Percentiles rank a stretch among this genome's conserved stretches.
Evolutionary conservation across 208 protist species (phyloP).

Genomic region (Acanthamoeba divionensis): DNA sequence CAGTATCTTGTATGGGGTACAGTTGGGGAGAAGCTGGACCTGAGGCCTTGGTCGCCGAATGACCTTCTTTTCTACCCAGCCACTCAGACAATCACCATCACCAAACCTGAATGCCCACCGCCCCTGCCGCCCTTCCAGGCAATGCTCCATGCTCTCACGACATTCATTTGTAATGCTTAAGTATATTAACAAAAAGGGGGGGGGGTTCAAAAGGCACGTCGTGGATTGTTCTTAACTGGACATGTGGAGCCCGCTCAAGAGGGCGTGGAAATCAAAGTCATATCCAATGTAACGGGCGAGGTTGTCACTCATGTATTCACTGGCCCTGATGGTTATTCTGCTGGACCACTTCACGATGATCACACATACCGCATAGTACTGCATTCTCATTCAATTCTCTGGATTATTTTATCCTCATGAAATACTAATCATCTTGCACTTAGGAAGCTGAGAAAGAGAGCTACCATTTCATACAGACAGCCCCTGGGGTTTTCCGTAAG

Average conservation of each 20-base stretch:
- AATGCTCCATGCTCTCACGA: not conserved
- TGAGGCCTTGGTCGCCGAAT: not conserved
- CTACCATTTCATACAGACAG: constrained; percentile 37
- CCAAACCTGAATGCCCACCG: constrained; percentile 34
- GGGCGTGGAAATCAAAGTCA: not conserved
- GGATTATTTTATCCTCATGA: not conserved
- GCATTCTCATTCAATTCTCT: not conserved
- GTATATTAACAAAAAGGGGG: not conserved
- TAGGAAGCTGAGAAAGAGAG: constrained; percentile 45
- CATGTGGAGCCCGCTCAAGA: not conserved
- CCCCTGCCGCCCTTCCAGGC: constrained; percentile 11
- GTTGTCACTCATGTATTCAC: not conserved
- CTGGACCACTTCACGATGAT: constrained; percentile 26
- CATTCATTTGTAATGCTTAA: not conserved
- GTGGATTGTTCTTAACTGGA: not conserved
- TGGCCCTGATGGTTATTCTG: not conserved
- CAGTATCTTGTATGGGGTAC: not conserved
- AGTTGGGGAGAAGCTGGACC: not conserved
- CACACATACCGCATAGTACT: not conserved
- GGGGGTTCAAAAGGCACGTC: not conserved
- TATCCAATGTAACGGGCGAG: not conserved
- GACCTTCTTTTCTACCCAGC: constrained; percentile 41
- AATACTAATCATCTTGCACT: not conserved
- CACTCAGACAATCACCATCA: not conserved
- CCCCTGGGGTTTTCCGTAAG: constrained; percentile 18